Evolutionary conservation across 1,284 basidiomycete genomes (phyloP).

Genomic region (Pyrrhoderma noxium): DNA sequence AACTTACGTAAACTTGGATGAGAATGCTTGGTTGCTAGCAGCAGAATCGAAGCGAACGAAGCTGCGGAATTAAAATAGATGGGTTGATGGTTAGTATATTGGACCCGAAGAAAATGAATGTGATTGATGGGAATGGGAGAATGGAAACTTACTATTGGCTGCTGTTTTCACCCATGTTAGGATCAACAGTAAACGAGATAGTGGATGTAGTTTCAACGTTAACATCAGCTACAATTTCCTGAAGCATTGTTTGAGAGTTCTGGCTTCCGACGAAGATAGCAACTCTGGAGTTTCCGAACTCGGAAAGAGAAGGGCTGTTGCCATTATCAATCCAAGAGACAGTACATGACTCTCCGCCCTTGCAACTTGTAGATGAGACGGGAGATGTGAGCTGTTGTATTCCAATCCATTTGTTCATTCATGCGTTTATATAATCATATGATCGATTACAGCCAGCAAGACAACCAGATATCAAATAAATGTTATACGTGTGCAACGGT

Average conservation of each 20-base stretch:
- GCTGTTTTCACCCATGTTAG: constrained; percentile 53
- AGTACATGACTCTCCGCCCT: constrained; percentile 52
- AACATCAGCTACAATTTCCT: constrained; percentile 46
- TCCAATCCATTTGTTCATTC: too few relatives aligned
- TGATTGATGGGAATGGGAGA: too few relatives aligned
- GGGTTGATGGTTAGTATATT: too few relatives aligned
- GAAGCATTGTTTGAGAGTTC: constrained; percentile 60
- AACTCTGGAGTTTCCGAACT: constrained; percentile 55
- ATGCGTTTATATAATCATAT: too few relatives aligned
- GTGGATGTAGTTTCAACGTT: constrained; percentile 52
- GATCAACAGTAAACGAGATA: constrained; percentile 53
- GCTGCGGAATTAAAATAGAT: constrained; percentile 30
- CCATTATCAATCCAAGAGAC: constrained; percentile 69
- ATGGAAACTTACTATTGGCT: constrained; percentile 46
- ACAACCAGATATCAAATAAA: too few relatives aligned
- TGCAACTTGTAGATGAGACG: constrained; percentile 41
- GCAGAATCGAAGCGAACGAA: constrained; percentile 70
- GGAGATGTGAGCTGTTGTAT: constrained; percentile 59
- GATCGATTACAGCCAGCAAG: too few relatives aligned
- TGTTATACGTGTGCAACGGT: too few relatives aligned
- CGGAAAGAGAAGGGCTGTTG: constrained; percentile 41
- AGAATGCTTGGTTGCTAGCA: constrained; percentile 56
- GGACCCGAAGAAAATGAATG: too few relatives aligned
- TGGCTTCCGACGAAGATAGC: constrained; percentile 65
- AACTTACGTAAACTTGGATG: constrained; percentile 59